Conservation (phyloP, 2,329 filamentous ascomycete genomes). For the Verticillium dahliae region DNA sequence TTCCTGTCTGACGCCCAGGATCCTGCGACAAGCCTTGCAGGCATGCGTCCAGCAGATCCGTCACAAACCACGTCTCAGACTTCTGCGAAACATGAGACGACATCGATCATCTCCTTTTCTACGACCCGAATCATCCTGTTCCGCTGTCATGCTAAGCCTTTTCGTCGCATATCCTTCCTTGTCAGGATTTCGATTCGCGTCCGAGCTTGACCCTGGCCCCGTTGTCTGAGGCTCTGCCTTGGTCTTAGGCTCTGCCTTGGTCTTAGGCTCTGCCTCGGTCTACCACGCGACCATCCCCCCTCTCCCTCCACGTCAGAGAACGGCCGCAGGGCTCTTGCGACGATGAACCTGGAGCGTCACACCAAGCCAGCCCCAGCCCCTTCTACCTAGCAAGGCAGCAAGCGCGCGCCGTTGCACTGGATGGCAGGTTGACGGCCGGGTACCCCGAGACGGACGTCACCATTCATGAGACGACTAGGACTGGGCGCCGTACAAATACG, state of each 20-base stretch:
- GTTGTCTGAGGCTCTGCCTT: neutral
- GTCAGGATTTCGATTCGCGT: neutral
- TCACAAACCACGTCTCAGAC: neutral
- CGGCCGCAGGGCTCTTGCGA: neutral
- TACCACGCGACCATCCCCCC: neutral
- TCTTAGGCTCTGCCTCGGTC: neutral
- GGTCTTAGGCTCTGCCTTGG: neutral
- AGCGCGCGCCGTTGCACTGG: neutral
- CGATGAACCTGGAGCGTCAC: neutral
- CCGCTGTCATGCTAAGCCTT: neutral
- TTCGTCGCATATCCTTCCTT: neutral
- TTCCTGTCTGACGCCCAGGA: neutral
- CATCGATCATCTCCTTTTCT: neutral
- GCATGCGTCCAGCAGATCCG: neutral
- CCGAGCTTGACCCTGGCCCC: neutral
- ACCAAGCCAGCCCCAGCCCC: neutral
- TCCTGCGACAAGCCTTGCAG: neutral
- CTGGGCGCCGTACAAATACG: slow-evolving; percentile 20
- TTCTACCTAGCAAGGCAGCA: neutral
- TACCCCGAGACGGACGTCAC: neutral
- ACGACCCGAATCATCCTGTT: neutral
- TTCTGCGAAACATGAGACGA: neutral
- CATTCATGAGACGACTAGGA: neutral
- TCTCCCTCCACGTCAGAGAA: neutral
- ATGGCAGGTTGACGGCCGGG: neutral